Evolutionary conservation across 169 alveolate species (phyloP).

Genomic region (Plasmodium reichenowi): DNA sequence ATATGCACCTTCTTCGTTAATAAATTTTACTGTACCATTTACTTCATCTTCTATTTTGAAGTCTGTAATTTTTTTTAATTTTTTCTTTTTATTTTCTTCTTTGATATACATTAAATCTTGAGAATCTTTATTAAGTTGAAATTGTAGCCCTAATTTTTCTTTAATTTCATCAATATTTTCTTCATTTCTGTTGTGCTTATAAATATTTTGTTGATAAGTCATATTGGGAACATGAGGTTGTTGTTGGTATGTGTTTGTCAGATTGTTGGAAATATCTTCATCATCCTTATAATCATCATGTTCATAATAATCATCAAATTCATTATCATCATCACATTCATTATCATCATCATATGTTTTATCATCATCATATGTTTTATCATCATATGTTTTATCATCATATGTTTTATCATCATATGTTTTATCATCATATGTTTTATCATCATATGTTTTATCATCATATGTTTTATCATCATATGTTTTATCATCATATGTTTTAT

Average conservation of each 20-base stretch:
- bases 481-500: neutral
- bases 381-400: neutral
- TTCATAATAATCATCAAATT: too few species aligned
- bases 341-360: too few species aligned
- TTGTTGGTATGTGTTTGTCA: too few species aligned
- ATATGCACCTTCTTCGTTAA: slow-evolving; percentile 73
- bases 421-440: neutral
- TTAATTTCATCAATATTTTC: neutral
- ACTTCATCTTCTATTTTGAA: slow-evolving; percentile 61
- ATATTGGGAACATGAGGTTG: too few species aligned
- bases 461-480: too few species aligned
- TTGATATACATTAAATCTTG: slow-evolving; percentile 60
- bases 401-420: neutral
- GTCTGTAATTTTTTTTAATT: slow-evolving; percentile 40
- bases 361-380: neutral
- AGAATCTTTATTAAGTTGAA: slow-evolving; percentile 20
- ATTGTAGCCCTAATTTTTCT: slow-evolving; percentile 27
- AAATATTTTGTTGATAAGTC: too few species aligned
- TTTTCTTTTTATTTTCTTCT: slow-evolving; percentile 20
- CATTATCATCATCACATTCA: too few species aligned
- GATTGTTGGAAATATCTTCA: too few species aligned
- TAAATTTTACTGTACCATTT: slow-evolving; percentile 22
- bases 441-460: neutral
- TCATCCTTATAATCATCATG: too few species aligned
- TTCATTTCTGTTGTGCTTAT: neutral